These are phyloP conservation scores for Pichia cephalocereana DNA, from an alignment of 805 yeast species.

Conservation along the genomic window DNA sequence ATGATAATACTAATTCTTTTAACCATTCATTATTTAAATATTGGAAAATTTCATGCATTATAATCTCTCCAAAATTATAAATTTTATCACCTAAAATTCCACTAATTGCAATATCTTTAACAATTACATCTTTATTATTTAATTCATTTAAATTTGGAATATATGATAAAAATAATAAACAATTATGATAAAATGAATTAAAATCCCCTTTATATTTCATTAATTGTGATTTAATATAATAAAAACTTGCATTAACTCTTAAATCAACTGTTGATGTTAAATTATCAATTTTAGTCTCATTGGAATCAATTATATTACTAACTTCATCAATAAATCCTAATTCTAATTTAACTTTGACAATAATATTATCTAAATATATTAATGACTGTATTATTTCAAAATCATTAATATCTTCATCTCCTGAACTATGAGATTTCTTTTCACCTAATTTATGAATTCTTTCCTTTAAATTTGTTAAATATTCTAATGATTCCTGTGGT, in stretches of 20 bases:
- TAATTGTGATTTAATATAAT: conserved; percentile 68
- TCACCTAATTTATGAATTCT: conserved; percentile 35
- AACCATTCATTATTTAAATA: conserved; percentile 50
- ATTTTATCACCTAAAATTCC: conserved; percentile 88
- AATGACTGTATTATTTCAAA: conserved; percentile 39
- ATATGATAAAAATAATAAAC: conserved; percentile 75
- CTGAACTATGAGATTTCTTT: conserved; percentile 22
- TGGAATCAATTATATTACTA: conserved; percentile 55
- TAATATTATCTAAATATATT: conserved; percentile 56
- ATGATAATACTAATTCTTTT: conserved; percentile 53
- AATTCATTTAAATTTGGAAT: conserved; percentile 39
- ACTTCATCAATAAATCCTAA: conserved; percentile 47
- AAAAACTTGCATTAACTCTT: conserved; percentile 73
- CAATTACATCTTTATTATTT: conserved; percentile 30
- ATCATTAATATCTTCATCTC: conserved; percentile 25
- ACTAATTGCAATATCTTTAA: conserved; percentile 72
- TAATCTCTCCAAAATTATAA: conserved; percentile 91
- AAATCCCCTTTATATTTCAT: conserved; percentile 70
- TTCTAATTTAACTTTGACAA: conserved; percentile 60
- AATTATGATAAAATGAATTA: conserved; percentile 71
- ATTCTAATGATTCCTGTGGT: conserved; percentile 40
- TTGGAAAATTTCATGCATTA: conserved; percentile 77
- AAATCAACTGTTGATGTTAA: conserved; percentile 43
- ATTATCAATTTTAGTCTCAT: conserved; percentile 48
- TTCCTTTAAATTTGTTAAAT: conserved; percentile 34